Evolutionary conservation across 805 yeast genomes (phyloP), one percentile per base, ranked within the genome.

Genomic region (Candida namnaoensis): DNA sequence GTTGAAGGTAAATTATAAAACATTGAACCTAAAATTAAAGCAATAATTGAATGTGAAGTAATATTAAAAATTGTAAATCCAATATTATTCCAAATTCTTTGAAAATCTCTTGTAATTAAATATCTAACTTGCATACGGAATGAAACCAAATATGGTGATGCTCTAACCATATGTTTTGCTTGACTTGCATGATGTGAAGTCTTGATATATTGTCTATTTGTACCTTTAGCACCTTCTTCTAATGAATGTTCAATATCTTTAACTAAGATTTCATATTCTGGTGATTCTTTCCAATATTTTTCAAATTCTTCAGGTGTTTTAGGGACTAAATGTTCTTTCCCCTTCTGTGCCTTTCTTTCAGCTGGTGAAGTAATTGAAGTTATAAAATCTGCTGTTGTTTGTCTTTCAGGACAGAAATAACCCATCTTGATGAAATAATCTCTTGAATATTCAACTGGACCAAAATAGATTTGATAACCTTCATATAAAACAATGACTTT

Each of bases 341-440:
- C 78, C 11, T 53, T 44, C 34, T 51, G 48, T 8, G 58, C 57
- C 5, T 60, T 50, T 52, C 81, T 66, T 54, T 73, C 80, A n/a
- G 55, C 42, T 9, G 80, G 76, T 43, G 68, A 64, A 7, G 80
- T 74, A 42, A 75, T 52, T 5, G 79, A 68, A 6, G 80, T 74
- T 48, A 75, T 60, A 54, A 66, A 75, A 52, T 74, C 80, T 25
- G 77, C 78, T 37, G 78, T 71, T 15, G 81, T 73, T 54, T 69
- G 76, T 53, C 80, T 69, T 35, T 60, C 62, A 19, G 78, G 74
- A 48, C 78, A 72, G 8, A 65, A 61, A 50, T 63, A 76, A 23
- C 81, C 81, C 77, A 74, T 69, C 9, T 61, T 62, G 32, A 61
- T 47, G 50, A 76, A 76, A 51, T 54, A 76, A 23, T 61, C 58